Conservation (phyloP, 352 stramenopile genomes). For the Globisporangium viniferum region DNA sequence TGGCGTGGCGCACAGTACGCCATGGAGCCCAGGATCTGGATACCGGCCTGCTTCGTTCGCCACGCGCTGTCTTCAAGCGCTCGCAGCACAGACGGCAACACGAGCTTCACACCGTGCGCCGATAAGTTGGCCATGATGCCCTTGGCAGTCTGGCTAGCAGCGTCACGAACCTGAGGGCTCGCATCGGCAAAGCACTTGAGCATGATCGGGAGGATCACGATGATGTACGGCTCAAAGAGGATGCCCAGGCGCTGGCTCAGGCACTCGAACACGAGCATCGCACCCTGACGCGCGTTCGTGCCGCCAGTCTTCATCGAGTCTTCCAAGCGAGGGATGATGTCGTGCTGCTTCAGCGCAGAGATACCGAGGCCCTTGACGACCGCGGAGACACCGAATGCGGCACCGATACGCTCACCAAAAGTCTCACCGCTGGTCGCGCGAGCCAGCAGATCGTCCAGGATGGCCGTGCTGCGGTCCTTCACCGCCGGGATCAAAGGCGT, state of each 20-base stretch:
- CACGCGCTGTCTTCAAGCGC: slow-evolving; percentile 93
- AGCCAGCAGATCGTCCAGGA: slow-evolving; percentile 76
- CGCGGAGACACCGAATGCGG: slow-evolving; percentile 96
- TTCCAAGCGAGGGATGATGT: slow-evolving; percentile 92
- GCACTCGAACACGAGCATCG: slow-evolving; percentile 97
- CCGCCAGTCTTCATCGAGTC: slow-evolving; percentile 77
- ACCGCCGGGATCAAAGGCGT: slow-evolving; percentile 84
- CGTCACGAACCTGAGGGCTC: slow-evolving; percentile 95
- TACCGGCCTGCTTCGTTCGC: slow-evolving; percentile 99
- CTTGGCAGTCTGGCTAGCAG: slow-evolving; percentile 92
- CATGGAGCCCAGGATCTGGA: slow-evolving; percentile 97
- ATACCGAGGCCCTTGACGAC: slow-evolving; percentile 99
- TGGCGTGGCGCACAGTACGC: slow-evolving; percentile 98
- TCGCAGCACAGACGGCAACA: slow-evolving; percentile 96
- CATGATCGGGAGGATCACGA: slow-evolving; percentile 98
- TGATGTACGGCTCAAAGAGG: slow-evolving; percentile 98
- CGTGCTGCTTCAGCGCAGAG: slow-evolving; percentile 96
- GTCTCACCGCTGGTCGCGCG: slow-evolving; percentile 72
- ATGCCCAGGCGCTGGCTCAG: slow-evolving; percentile 95
- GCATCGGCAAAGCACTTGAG: slow-evolving; percentile 97
- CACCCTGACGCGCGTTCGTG: slow-evolving; percentile 86
- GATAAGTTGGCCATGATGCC: slow-evolving; percentile 99
- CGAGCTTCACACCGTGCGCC: slow-evolving; percentile 98
- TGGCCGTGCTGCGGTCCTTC: slow-evolving; percentile 65
- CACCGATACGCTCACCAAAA: slow-evolving; percentile 90